These are phyloP conservation scores for Rutstroemia sydowiana DNA, from an alignment of 2,329 filamentous ascomycete genomes.

Conservation along the genomic window DNA sequence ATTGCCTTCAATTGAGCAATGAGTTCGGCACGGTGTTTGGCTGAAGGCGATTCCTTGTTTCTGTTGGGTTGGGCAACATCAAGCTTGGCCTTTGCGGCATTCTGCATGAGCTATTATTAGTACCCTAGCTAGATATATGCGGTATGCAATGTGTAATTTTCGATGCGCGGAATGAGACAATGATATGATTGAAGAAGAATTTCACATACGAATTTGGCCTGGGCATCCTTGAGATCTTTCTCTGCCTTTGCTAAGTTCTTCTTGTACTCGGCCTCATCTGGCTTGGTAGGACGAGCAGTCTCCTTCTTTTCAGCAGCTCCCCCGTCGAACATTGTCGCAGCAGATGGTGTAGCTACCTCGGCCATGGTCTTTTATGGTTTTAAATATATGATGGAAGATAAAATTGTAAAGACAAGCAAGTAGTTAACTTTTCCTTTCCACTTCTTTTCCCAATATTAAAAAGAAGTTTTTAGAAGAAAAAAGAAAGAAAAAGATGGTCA, in stretches of 20 bases:
- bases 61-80: slow-evolving; percentile 69
- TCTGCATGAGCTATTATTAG: slow-evolving; percentile 45
- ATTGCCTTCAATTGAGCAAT: slow-evolving; percentile 77
- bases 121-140: slow-evolving; percentile 7
- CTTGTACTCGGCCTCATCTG: slow-evolving; percentile 81
- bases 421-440: background rate
- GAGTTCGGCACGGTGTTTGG: slow-evolving; percentile 80
- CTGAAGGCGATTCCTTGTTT: slow-evolving; percentile 72
- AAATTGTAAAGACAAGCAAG: background rate
- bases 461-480: background rate
- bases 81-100: slow-evolving; percentile 80
- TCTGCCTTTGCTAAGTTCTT: slow-evolving; percentile 70
- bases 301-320: slow-evolving; percentile 22
- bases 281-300: slow-evolving; percentile 65
- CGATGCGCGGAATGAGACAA: too few relatives aligned
- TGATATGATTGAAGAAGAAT: too few relatives aligned
- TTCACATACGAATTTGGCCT: slow-evolving; percentile 58
- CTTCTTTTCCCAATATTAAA: too few relatives aligned
- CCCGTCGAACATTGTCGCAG: slow-evolving; percentile 35
- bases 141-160: too few relatives aligned
- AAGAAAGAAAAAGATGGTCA: background rate
- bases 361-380: slow-evolving; percentile 35
- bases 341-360: slow-evolving; percentile 36
- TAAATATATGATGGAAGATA: background rate
- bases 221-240: slow-evolving; percentile 74